A percentile compares a stretch with the other conserved stretches of the same genome.
Conservation (phyloP, 805 yeast genomes). For the Crinitomyces ghanaensis region DNA sequence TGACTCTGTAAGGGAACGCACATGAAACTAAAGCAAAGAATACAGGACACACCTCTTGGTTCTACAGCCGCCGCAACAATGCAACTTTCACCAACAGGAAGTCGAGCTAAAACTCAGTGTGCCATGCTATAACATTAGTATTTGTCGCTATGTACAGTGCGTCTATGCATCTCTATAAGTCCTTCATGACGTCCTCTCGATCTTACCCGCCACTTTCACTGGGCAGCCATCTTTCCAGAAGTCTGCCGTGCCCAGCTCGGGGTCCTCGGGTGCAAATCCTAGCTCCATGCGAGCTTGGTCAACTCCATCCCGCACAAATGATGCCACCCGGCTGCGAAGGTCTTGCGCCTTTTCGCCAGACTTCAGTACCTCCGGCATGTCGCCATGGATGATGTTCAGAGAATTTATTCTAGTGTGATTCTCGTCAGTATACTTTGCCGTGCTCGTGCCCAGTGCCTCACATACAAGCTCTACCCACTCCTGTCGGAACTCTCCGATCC, state of each 20-base stretch:
- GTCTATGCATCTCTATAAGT: too few species aligned
- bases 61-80: too few species aligned
- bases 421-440: neutral
- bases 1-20: too few species aligned
- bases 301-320: slow-evolving; percentile 52
- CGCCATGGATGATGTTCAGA: slow-evolving; percentile 23
- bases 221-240: slow-evolving; percentile 45
- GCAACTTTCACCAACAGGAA: too few species aligned
- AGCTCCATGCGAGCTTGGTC: slow-evolving; percentile 18
- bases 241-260: slow-evolving; percentile 49
- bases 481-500: slow-evolving; percentile 48
- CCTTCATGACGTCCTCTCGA: neutral
- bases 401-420: neutral
- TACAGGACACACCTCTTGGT: too few species aligned
- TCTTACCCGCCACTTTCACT: slow-evolving; percentile 6
- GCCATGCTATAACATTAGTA: too few species aligned
- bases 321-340: slow-evolving; percentile 63
- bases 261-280: slow-evolving; percentile 46
- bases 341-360: slow-evolving; percentile 51
- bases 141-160: too few species aligned
- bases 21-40: too few species aligned
- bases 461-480: slow-evolving; percentile 59
- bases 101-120: too few species aligned
- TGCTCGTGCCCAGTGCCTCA: slow-evolving; percentile 33
- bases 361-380: slow-evolving; percentile 49